Evolutionary conservation across 768 basidiomycete species (phyloP), one percentile per base, ranked within the genome.

Genomic region (Pisolithus albus): DNA sequence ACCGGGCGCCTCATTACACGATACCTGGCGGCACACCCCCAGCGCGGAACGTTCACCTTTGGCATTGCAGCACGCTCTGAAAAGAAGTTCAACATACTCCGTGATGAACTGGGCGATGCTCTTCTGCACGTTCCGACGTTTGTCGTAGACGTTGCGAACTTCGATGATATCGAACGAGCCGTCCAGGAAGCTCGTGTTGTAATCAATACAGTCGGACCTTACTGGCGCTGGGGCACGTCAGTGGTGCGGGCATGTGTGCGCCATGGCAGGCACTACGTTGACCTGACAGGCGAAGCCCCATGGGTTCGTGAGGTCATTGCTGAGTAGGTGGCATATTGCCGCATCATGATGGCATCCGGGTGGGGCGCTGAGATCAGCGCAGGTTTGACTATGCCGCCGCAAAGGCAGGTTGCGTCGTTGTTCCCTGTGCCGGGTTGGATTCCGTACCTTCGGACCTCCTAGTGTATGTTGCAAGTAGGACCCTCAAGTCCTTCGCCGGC

Each of bases 211-310:
- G 79, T 87, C 30, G 90, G 90, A 1, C 88, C 89, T 2, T 92
- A 77, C 62, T 83, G 80, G 77, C 62, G 63, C 6, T 87, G 76
- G 69, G 86, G 89, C 3, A 81, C 81, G n/a, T 75, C 80, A 8
- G 83, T 92, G 11, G 86, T 91, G 18, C 88, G 79, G 51, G 84
- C 86, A 4, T 95, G 92, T 56, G 86, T 84, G 5, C 71, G 70
- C 34, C 71, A 85, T 52, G 84, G 87, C 5, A 77, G 80, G 7
- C 90, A 94, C 66, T 95, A 95, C 63, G 82, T 92, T 24, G 94
- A 97, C 66, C 71, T 93, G 32, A 81, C 86, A 2, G 86, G 87
- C 7, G 92, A 94, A 64, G 68, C 76, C 0, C 69, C 72, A 3
- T 92, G 84, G 81, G 76, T 86, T 43, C 70, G 69, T 54, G 69